Evolutionary conservation across 345 rosid genomes (phyloP).

Genomic region (Reutealis trisperma): DNA sequence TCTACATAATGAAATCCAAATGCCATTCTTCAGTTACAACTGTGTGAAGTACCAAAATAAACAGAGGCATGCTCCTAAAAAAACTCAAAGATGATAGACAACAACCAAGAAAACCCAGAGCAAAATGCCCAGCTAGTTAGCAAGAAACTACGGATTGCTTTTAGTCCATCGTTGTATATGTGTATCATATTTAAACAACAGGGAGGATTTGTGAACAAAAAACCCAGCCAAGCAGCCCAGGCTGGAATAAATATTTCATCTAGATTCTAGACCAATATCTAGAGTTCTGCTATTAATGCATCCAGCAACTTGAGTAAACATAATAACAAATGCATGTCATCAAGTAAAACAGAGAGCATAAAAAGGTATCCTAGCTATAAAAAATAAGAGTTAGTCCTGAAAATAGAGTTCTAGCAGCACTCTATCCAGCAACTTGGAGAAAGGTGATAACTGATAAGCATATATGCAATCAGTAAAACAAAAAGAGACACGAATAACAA

Average conservation of each 20-base stretch:
- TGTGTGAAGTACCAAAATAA: neutral
- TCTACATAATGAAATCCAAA: slow-evolving; percentile 38
- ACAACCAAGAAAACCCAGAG: neutral
- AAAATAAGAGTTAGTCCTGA: neutral
- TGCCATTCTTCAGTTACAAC: neutral
- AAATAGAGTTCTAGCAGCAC: neutral
- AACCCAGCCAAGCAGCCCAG: neutral
- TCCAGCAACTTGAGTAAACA: neutral
- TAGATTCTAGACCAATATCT: no score
- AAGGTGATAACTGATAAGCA: neutral
- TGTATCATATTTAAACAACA: neutral
- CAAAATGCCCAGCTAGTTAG: neutral
- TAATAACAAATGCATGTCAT: neutral
- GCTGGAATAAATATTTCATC: neutral
- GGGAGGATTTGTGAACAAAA: neutral
- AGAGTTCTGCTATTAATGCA: neutral
- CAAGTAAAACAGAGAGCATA: neutral
- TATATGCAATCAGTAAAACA: neutral
- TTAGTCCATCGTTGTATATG: no score
- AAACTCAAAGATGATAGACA: neutral
- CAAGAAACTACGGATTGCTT: neutral
- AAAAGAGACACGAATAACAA: no score
- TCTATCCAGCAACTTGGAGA: neutral
- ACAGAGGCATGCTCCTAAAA: neutral
- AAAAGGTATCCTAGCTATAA: neutral